phyloP scores from a whole-genome alignment of 768 basidiomycete species.

The Rhizopogon vesiculosus region DNA sequence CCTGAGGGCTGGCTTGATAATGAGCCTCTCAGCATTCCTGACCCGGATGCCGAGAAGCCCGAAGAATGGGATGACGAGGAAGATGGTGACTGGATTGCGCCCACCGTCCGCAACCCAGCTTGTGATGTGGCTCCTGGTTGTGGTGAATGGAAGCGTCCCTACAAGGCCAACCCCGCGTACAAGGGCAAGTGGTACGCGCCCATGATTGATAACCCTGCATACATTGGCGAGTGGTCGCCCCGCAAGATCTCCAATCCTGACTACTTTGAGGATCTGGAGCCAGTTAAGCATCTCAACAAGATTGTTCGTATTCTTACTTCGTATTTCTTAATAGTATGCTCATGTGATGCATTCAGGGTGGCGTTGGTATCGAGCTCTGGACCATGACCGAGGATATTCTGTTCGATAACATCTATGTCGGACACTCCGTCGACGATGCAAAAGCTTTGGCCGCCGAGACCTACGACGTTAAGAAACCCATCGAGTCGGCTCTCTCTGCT shows the following conservation, averaged over 20 bases:
- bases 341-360: slow-evolving; percentile 48
- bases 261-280: slow-evolving; percentile 85
- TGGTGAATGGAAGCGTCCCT: slow-evolving; percentile 88
- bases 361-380: slow-evolving; percentile 98
- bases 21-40: slow-evolving; percentile 74
- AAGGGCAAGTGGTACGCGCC: slow-evolving; percentile 99
- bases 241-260: slow-evolving; percentile 86
- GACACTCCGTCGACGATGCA: slow-evolving; percentile 85
- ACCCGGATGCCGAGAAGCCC: slow-evolving; percentile 94
- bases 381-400: slow-evolving; percentile 97
- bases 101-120: slow-evolving; percentile 84
- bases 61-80: slow-evolving; percentile 99
- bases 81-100: slow-evolving; percentile 97
- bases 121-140: slow-evolving; percentile 90
- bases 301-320: slow-evolving; percentile 52
- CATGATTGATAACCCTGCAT: slow-evolving; percentile 93
- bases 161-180: slow-evolving; percentile 89
- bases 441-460: slow-evolving; percentile 79
- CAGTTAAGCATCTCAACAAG: slow-evolving; percentile 77
- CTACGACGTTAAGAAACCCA: slow-evolving; percentile 84
- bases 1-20: slow-evolving; percentile 96
- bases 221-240: slow-evolving; percentile 94
- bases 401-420: slow-evolving; percentile 92
- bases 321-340: not conserved
- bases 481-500: slow-evolving; percentile 58